Conservation (phyloP, 2,329 filamentous ascomycete species). For the Phyllosticta ampelicida region DNA sequence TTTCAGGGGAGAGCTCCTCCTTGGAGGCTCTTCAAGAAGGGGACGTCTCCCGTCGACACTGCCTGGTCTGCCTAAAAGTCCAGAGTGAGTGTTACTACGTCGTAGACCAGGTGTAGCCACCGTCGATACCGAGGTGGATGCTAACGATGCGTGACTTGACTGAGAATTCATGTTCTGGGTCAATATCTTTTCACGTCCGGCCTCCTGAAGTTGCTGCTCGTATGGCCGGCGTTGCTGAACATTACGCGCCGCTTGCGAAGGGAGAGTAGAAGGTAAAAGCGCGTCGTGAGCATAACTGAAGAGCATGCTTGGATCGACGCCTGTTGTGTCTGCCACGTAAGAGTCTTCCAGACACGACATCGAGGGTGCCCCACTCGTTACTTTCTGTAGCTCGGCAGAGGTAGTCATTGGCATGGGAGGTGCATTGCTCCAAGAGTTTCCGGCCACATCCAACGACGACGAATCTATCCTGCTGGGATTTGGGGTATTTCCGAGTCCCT, state of each 20-base stretch:
- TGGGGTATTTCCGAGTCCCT: not conserved
- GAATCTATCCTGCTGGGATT: slow-evolving; percentile 1
- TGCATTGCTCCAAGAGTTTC: slow-evolving; percentile 2
- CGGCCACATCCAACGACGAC: slow-evolving; percentile 1
- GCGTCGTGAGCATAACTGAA: slow-evolving; percentile 26
- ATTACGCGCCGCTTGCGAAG: slow-evolving; percentile 14
- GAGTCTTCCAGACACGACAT: slow-evolving; percentile 7
- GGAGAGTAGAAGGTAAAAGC: slow-evolving; percentile 11
- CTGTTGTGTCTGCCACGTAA: slow-evolving; percentile 26
- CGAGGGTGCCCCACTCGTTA: not conserved
- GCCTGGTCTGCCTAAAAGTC: slow-evolving; percentile 12
- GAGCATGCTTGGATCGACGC: slow-evolving; percentile 39
- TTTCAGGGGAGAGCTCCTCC: slow-evolving; percentile 38
- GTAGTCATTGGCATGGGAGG: slow-evolving; percentile 6
- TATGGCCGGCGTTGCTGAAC: slow-evolving; percentile 26
- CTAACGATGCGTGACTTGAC: slow-evolving; percentile 28
- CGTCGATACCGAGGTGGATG: slow-evolving; percentile 24
- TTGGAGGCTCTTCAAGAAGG: slow-evolving; percentile 15
- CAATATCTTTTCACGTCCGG: slow-evolving; percentile 21
- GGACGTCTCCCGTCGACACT: not conserved
- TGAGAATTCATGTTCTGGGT: slow-evolving; percentile 16
- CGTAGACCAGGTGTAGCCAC: slow-evolving; percentile 25
- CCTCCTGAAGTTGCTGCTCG: slow-evolving; percentile 27
- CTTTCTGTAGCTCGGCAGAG: slow-evolving; percentile 2
- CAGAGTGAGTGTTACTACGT: slow-evolving; percentile 38